A percentile compares a stretch with the other conserved stretches of the same genome.
These are phyloP conservation scores for Salix exigua DNA, from an alignment of 345 rosid species.

Conservation along the genomic window DNA sequence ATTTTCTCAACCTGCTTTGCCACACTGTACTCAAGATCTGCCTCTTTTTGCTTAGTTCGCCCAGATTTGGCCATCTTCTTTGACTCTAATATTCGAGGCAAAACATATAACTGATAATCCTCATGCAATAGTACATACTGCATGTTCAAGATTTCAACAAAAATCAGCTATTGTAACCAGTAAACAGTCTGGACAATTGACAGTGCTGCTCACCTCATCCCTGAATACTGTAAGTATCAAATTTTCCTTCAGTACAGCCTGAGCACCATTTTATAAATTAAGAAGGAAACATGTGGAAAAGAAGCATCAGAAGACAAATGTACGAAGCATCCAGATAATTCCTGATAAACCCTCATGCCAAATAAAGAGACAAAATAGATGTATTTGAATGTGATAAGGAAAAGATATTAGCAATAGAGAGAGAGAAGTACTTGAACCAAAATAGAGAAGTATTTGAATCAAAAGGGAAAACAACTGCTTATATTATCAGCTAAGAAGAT, in stretches of 20 bases:
- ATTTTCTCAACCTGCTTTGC: constrained; percentile 99
- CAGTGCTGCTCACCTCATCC: constrained; percentile 69
- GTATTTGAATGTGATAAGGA: not conserved
- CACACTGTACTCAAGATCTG: constrained; percentile 91
- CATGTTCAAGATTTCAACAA: constrained; percentile 31
- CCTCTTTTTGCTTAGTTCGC: constrained; percentile 89
- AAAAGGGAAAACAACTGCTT: not conserved
- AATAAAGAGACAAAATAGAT: not conserved
- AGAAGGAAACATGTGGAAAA: not conserved
- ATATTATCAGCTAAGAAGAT: not conserved
- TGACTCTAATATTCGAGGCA: constrained; percentile 93
- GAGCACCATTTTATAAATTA: constrained; percentile 27
- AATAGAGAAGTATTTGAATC: not conserved
- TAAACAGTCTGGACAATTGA: constrained; percentile 4
- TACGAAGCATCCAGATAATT: not conserved
- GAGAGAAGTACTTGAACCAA: not conserved
- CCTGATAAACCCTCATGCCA: not conserved
- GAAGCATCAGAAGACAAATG: not conserved
- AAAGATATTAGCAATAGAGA: not conserved
- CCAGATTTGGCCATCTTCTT: constrained; percentile 99
- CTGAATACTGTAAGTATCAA: constrained; percentile 78
- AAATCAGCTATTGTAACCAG: constrained; percentile 28
- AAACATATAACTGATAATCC: constrained; percentile 87
- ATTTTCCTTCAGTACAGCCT: constrained; percentile 96
- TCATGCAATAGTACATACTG: constrained; percentile 87